Evolutionary conservation across 2,329 filamentous ascomycete species (phyloP), one percentile per base, ranked within the genome.

Genomic region (Sclerotinia nivalis): DNA sequence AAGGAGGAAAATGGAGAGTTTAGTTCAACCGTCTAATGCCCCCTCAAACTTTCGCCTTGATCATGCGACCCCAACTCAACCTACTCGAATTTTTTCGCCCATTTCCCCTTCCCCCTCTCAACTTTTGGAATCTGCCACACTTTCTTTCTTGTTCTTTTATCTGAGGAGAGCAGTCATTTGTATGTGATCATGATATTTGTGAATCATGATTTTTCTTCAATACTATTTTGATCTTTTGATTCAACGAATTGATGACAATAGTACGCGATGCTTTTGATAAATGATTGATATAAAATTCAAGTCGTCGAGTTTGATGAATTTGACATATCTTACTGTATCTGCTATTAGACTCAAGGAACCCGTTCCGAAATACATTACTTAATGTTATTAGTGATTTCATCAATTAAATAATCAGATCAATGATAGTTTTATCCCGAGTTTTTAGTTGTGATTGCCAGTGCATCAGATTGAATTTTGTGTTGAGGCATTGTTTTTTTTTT

Each of bases 361-460:
- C 62, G n/a, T 43, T 15, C 5, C 2, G n/a, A 37, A 58, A 18
- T 67, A 7, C 28, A n/a, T 49, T 47, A 15, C 47, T 20, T 12
- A 37, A 43, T 62, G 12, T 43, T 47, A 31, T 64, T 25, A 31
- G 47, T 61, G 54, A 43, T 68, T 62, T 43, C 34, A 56, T 68
- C 34, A 15, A 43, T 68, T 34, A 40, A 68, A n/a, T n/a, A 25
- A 15, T 45, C 25, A 49, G 28, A 18, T 68, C n/a, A 62, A 45
- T 37, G 7, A 28, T 40, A 55, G 6, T 25, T 28, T 62, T 20
- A 18, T 22, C 64, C 12, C 58, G 52, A 45, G 34, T 59, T 34
- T 49, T 34, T n/a, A 28, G 50, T 56, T 60, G 65, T 50, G n/a
- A 64, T 49, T 70, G 55, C 64, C 61, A 58, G 71, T 69, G 45